Percentiles rank a stretch among this genome's conserved stretches.
Conservation (phyloP, 148 eudicot species). For the Vaccinium vitisidaea region DNA sequence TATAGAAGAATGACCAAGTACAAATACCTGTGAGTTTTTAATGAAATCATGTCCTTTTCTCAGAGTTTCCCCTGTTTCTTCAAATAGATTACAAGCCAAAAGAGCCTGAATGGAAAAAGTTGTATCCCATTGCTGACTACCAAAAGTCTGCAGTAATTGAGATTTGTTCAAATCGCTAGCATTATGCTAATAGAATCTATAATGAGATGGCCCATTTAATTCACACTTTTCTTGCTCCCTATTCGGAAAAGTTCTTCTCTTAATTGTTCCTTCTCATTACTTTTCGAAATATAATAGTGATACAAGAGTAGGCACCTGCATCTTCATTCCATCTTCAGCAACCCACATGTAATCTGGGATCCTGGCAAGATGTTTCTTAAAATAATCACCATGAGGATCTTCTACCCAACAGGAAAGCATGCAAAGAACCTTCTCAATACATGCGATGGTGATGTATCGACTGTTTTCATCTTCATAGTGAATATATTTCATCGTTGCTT, state of each 20-base stretch:
- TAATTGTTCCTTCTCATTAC: neutral
- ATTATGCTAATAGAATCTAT: neutral
- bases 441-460: constrained; percentile 15
- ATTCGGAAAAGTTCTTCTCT: neutral
- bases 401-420: neutral
- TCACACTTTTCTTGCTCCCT: neutral
- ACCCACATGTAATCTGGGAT: too few species aligned
- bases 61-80: too few species aligned
- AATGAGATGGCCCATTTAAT: neutral
- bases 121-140: too few species aligned
- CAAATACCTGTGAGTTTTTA: too few species aligned
- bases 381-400: too few species aligned
- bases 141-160: too few species aligned
- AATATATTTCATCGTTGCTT: neutral
- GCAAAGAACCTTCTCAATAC: constrained; percentile 19
- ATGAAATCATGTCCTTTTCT: too few species aligned
- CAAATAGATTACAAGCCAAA: too few species aligned
- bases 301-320: neutral
- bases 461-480: constrained; percentile 7
- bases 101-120: too few species aligned
- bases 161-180: neutral
- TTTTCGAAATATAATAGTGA: neutral
- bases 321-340: too few species aligned
- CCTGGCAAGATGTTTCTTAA: too few species aligned
- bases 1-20: too few species aligned